A percentile compares a stretch with the other conserved stretches of the same genome.
These are phyloP conservation scores for Corallochytrium limacisporum DNA, from an alignment of 78 protist genomes.

Conservation along the genomic window DNA sequence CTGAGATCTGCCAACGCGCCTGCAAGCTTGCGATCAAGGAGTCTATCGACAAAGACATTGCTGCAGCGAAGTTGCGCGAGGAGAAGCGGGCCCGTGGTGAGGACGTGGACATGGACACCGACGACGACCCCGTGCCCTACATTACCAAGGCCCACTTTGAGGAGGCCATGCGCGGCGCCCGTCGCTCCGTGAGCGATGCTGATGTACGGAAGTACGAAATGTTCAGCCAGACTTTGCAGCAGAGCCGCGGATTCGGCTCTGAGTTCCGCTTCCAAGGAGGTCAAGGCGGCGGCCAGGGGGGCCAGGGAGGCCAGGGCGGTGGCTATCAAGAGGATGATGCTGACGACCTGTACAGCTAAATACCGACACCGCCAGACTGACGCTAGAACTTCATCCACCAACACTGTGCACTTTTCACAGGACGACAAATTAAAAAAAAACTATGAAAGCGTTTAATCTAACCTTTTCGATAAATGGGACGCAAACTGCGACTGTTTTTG, in stretches of 20 bases:
- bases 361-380: neutral
- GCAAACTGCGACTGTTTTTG: too few relatives aligned
- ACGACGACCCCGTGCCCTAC: slow-evolving; percentile 80
- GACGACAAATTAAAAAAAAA: too few relatives aligned
- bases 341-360: slow-evolving; percentile 19
- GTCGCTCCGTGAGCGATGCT: slow-evolving; percentile 86
- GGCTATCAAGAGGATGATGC: neutral
- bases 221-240: slow-evolving; percentile 74
- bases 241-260: slow-evolving; percentile 22
- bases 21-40: slow-evolving; percentile 95
- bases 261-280: slow-evolving; percentile 27
- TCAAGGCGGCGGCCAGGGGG: neutral
- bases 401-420: too few relatives aligned
- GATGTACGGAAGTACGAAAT: slow-evolving; percentile 92
- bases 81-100: slow-evolving; percentile 31
- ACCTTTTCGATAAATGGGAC: too few relatives aligned
- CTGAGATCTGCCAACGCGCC: slow-evolving; percentile 94
- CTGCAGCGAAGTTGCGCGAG: slow-evolving; percentile 19
- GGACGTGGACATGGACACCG: slow-evolving; percentile 28
- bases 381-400: too few relatives aligned
- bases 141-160: slow-evolving; percentile 88
- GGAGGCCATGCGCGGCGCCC: slow-evolving; percentile 81
- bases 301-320: neutral
- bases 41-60: slow-evolving; percentile 69
- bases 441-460: too few relatives aligned